A percentile compares a stretch with the other conserved stretches of the same genome.
Evolutionary conservation across 805 yeast genomes (phyloP).

Genomic region (Saturnispora galanensis): DNA sequence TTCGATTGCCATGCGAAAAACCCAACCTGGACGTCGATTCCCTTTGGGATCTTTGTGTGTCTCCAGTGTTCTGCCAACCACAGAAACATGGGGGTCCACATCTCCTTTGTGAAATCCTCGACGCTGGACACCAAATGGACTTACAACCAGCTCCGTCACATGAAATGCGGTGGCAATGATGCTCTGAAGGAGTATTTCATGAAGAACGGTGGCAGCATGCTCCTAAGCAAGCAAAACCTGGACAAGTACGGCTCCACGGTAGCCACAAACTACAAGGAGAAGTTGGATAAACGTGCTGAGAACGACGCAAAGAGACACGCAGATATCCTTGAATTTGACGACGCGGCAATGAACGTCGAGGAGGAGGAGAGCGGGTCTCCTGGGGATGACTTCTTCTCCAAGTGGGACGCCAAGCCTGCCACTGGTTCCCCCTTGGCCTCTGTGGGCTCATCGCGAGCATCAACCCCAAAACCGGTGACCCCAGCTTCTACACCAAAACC

Average conservation of each 20-base stretch:
- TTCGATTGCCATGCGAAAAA: slow-evolving; percentile 91
- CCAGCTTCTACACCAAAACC: slow-evolving; percentile 9
- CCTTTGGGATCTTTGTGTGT: slow-evolving; percentile 88
- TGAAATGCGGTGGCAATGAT: slow-evolving; percentile 91
- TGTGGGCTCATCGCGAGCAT: slow-evolving; percentile 11
- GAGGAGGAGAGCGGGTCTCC: slow-evolving; percentile 53
- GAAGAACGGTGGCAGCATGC: slow-evolving; percentile 78
- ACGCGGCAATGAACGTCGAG: slow-evolving; percentile 27
- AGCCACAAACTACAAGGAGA: slow-evolving; percentile 75
- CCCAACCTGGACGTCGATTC: slow-evolving; percentile 98
- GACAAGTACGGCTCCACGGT: slow-evolving; percentile 72
- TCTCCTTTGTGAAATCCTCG: slow-evolving; percentile 87
- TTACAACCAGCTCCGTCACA: slow-evolving; percentile 76
- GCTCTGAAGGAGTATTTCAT: slow-evolving; percentile 72
- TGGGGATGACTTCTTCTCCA: slow-evolving; percentile 81
- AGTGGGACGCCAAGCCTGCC: slow-evolving; percentile 78
- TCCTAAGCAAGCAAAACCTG: slow-evolving; percentile 54
- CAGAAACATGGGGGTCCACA: slow-evolving; percentile 92
- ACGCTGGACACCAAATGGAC: slow-evolving; percentile 87
- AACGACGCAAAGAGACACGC: slow-evolving; percentile 66
- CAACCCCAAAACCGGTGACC: slow-evolving; percentile 16
- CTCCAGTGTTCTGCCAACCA: slow-evolving; percentile 93
- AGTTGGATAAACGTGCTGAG: slow-evolving; percentile 56
- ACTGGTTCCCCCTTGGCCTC: slow-evolving; percentile 39
- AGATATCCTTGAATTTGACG: slow-evolving; percentile 59